Percentiles rank a stretch among this genome's conserved stretches.
phyloP scores from a whole-genome alignment of 805 yeast genomes.

The Barnettozyma botsteinii region DNA sequence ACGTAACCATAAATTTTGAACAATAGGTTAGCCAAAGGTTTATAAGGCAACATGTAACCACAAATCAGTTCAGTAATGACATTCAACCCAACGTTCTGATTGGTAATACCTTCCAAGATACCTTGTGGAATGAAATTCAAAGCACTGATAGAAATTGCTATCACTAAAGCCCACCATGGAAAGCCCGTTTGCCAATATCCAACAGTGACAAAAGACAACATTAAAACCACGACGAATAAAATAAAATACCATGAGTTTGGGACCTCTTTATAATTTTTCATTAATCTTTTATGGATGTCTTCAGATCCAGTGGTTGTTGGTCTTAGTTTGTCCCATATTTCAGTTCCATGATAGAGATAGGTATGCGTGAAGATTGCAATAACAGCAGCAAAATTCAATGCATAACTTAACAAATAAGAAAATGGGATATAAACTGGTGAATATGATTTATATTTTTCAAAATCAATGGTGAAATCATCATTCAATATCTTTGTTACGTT shows the following conservation, averaged over 20 bases:
- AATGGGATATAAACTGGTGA: slow-evolving; percentile 57
- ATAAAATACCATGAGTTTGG: slow-evolving; percentile 49
- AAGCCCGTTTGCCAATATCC: slow-evolving; percentile 42
- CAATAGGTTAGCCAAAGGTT: slow-evolving; percentile 49
- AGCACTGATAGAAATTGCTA: slow-evolving; percentile 47
- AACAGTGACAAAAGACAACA: slow-evolving; percentile 28
- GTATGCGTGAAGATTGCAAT: slow-evolving; percentile 57
- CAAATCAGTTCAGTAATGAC: slow-evolving; percentile 55
- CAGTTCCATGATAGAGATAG: slow-evolving; percentile 49
- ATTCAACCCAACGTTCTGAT: slow-evolving; percentile 48
- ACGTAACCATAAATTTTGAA: slow-evolving; percentile 50
- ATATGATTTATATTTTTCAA: slow-evolving; percentile 42
- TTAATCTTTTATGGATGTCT: slow-evolving; percentile 44
- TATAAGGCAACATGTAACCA: slow-evolving; percentile 53
- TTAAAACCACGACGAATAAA: slow-evolving; percentile 25
- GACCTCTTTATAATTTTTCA: slow-evolving; percentile 54
- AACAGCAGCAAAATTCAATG: slow-evolving; percentile 57
- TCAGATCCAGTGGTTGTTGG: slow-evolving; percentile 38
- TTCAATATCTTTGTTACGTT: slow-evolving; percentile 43
- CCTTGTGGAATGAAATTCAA: slow-evolving; percentile 54
- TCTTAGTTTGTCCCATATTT: slow-evolving; percentile 39
- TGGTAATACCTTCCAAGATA: slow-evolving; percentile 52
- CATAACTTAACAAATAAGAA: slow-evolving; percentile 50
- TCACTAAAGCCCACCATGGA: slow-evolving; percentile 60
- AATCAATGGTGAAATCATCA: slow-evolving; percentile 36